Evolutionary conservation across 352 stramenopile genomes (phyloP), one percentile per base, ranked within the genome.

Genomic region (Peronospora farinosa): DNA sequence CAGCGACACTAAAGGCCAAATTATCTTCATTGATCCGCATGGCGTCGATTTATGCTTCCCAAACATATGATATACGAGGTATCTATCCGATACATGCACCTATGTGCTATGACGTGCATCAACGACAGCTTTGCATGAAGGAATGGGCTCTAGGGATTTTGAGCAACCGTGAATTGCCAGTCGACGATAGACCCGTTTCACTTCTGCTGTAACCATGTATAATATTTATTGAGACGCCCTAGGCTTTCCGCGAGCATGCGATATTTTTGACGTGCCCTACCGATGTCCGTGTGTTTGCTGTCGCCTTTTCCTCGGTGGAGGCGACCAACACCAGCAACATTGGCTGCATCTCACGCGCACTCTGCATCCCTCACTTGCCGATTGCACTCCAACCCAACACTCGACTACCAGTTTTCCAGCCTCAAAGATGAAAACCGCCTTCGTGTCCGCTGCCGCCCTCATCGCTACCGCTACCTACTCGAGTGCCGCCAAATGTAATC

Each of bases 351-450:
- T 32, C 28, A 32, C 28, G 28, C 28, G 8, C 28, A 32, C 28
- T 32, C 8, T 12, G 28, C 28, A 32, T 32, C 28, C 28, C 28
- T 32, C 28, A 32, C 28, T 32, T 12, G 28, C 28, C 7, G 28
- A 32, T 12, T 32, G 7, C 10, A 12, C 28, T 32, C 28, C 28
- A 9, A 3, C 28, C 4, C 7, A 32, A 32, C 28, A 32, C 28
- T 32, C 28, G 28, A 32, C 10, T 12, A 32, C 28, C 28, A 2
- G 12, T 12, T 12, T 32, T 32, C 10, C 7, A 12, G 28, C 28
- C 28, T 12, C 28, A 32, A 32, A 32, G 10, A 46, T 46, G 40
- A 46, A 46, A n/a, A 46, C 40, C 15, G 12, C 27, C 23, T 46
- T 46, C 25, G 13, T 46, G 7, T 46, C 40, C 15, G 27, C 40